Evolutionary conservation across 495 filamentous ascomycete genomes (phyloP).

Genomic region (Penicillium herquei): DNA sequence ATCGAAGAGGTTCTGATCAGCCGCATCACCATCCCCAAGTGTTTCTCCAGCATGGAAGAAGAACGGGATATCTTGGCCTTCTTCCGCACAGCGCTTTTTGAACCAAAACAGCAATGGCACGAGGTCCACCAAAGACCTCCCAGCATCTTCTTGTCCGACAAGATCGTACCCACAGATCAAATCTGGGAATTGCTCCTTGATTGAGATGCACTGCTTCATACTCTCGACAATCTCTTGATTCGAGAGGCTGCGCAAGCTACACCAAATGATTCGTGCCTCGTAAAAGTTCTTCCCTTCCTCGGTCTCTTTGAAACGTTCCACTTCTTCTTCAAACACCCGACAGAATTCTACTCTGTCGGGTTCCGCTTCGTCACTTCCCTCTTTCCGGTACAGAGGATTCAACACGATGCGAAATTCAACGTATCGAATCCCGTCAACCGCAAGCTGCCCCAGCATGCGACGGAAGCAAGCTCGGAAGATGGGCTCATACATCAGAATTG

Average conservation of each 20-base stretch:
- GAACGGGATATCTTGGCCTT: slow-evolving; percentile 85
- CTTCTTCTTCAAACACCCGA: slow-evolving; percentile 69
- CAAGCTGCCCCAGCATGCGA: slow-evolving; percentile 62
- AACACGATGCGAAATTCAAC: slow-evolving; percentile 68
- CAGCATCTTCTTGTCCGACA: slow-evolving; percentile 80
- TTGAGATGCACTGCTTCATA: slow-evolving; percentile 82
- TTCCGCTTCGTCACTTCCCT: slow-evolving; percentile 59
- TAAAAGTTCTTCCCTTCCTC: slow-evolving; percentile 74
- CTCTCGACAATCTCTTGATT: slow-evolving; percentile 66
- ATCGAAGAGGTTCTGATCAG: slow-evolving; percentile 87
- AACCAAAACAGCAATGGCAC: slow-evolving; percentile 91
- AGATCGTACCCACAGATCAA: slow-evolving; percentile 85
- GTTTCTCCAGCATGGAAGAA: slow-evolving; percentile 93
- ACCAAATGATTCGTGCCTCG: slow-evolving; percentile 89
- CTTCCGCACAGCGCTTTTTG: slow-evolving; percentile 74
- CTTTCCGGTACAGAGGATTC: slow-evolving; percentile 55
- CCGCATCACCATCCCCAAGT: slow-evolving; percentile 70
- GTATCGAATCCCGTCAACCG: slow-evolving; percentile 77
- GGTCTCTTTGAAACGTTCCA: slow-evolving; percentile 70
- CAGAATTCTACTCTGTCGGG: slow-evolving; percentile 64
- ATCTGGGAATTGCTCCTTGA: slow-evolving; percentile 75
- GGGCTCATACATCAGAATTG: slow-evolving; percentile 84
- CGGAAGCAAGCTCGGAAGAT: slow-evolving; percentile 77
- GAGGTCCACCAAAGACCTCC: slow-evolving; percentile 70
- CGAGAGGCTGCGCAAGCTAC: slow-evolving; percentile 59